Conservation (phyloP, 805 yeast species). For the Sugiyamaella americana region DNA sequence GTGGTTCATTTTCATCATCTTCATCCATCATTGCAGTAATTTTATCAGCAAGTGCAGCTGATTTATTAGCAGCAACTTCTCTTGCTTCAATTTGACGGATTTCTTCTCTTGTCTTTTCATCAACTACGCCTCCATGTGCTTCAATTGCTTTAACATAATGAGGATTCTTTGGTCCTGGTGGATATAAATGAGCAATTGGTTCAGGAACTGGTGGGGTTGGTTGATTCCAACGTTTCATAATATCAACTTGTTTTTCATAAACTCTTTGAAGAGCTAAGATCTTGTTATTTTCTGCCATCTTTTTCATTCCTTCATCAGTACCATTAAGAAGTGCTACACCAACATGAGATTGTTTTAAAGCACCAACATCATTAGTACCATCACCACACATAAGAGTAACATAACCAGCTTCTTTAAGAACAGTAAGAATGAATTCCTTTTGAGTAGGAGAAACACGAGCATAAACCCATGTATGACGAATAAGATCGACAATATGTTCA, state of each 20-base stretch:
- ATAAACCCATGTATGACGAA: constrained; percentile 91
- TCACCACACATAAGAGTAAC: constrained; percentile 98
- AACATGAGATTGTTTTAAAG: constrained; percentile 95
- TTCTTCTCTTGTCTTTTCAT: constrained; percentile 42
- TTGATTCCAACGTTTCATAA: constrained; percentile 70
- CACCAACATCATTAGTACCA: constrained; percentile 99
- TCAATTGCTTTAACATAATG: constrained; percentile 80
- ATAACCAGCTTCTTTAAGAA: constrained; percentile 82
- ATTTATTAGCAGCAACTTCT: constrained; percentile 34
- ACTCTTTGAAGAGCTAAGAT: constrained; percentile 57
- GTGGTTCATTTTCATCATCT: constrained; percentile 73
- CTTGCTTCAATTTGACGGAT: constrained; percentile 41
- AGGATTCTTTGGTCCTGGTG: constrained; percentile 92
- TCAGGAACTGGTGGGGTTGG: constrained; percentile 65
- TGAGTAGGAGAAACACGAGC: constrained; percentile 97
- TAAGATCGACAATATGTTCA: constrained; percentile 60
- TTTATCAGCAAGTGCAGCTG: constrained; percentile 54
- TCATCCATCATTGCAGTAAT: constrained; percentile 51
- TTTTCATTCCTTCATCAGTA: constrained; percentile 88
- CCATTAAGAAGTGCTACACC: constrained; percentile 98
- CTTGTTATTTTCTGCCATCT: constrained; percentile 74
- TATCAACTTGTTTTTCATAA: constrained; percentile 76
- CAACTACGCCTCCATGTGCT: constrained; percentile 71
- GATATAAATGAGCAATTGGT: constrained; percentile 94
- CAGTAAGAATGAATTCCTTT: constrained; percentile 82